A percentile compares a stretch with the other conserved stretches of the same genome.
These are phyloP conservation scores for Chenopodium suecicum DNA, from an alignment of 148 eudicot genomes.

Conservation along the genomic window DNA sequence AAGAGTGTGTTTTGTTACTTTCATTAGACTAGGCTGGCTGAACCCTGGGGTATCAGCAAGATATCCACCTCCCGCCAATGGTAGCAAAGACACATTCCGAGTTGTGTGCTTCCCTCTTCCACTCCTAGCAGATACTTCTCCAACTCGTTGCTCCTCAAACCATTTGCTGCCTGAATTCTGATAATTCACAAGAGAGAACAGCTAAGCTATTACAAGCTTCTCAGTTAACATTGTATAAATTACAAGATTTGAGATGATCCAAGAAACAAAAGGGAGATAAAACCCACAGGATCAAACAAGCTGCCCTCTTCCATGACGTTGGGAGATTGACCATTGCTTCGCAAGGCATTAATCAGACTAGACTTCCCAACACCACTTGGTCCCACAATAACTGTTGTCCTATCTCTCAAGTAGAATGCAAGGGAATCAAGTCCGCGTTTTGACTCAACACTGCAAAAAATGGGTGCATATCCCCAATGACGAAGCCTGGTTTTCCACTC, in stretches of 20 bases:
- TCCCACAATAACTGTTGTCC: slow-evolving; percentile 90
- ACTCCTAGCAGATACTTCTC: slow-evolving; percentile 91
- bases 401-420: slow-evolving; percentile 62
- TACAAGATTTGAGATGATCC: slow-evolving; percentile 5
- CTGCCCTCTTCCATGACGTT: slow-evolving; percentile 44
- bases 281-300: slow-evolving; percentile 61
- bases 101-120: slow-evolving; percentile 98
- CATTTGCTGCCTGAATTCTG: slow-evolving; percentile 82
- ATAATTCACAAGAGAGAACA: not conserved
- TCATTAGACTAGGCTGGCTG: slow-evolving; percentile 85
- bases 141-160: slow-evolving; percentile 87
- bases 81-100: slow-evolving; percentile 81
- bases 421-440: slow-evolving; percentile 75
- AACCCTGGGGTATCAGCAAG: slow-evolving; percentile 97
- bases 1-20: slow-evolving; percentile 80
- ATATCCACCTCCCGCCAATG: slow-evolving; percentile 79
- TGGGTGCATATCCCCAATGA: slow-evolving; percentile 81
- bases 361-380: slow-evolving; percentile 99
- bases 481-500: slow-evolving; percentile 78
- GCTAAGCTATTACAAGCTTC: not conserved
- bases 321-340: slow-evolving; percentile 40
- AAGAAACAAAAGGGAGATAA: slow-evolving; percentile 12
- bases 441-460: slow-evolving; percentile 81
- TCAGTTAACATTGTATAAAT: not conserved
- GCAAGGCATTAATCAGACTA: slow-evolving; percentile 83